A percentile compares a stretch with the other conserved stretches of the same genome.
phyloP scores from a whole-genome alignment of 345 rosid species.

The Populus nigra region DNA sequence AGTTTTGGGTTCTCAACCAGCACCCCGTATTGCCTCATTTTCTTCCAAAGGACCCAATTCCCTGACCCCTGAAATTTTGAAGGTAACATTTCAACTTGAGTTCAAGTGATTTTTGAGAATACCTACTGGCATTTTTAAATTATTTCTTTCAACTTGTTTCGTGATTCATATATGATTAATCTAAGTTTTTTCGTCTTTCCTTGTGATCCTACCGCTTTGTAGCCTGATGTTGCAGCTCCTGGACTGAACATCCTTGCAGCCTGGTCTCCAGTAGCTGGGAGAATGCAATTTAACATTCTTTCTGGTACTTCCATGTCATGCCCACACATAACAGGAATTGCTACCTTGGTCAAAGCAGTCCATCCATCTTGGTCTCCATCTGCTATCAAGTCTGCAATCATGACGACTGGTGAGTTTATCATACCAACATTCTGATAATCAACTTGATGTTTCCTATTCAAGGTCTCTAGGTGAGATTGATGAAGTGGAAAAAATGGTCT shows the following conservation, averaged over 20 bases:
- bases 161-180: neutral
- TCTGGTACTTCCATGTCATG: slow-evolving; percentile 77
- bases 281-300: slow-evolving; percentile 45
- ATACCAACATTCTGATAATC: neutral
- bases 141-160: neutral
- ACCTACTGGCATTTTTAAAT: neutral
- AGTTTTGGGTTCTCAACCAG: slow-evolving; percentile 43
- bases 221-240: slow-evolving; percentile 60
- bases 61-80: slow-evolving; percentile 51
- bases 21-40: slow-evolving; percentile 50
- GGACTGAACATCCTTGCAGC: slow-evolving; percentile 61
- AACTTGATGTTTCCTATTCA: neutral
- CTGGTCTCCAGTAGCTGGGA: slow-evolving; percentile 51
- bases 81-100: slow-evolving; percentile 27
- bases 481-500: neutral
- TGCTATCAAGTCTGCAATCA: slow-evolving; percentile 66
- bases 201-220: slow-evolving; percentile 19
- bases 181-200: neutral
- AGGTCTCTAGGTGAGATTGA: neutral
- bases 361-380: slow-evolving; percentile 57
- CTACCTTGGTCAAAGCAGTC: slow-evolving; percentile 53
- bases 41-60: slow-evolving; percentile 57
- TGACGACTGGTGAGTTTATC: slow-evolving; percentile 57
- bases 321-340: slow-evolving; percentile 68
- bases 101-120: neutral